Evolutionary conservation across 2,329 filamentous ascomycete genomes (phyloP).

Genomic region (Fusarium napiforme): DNA sequence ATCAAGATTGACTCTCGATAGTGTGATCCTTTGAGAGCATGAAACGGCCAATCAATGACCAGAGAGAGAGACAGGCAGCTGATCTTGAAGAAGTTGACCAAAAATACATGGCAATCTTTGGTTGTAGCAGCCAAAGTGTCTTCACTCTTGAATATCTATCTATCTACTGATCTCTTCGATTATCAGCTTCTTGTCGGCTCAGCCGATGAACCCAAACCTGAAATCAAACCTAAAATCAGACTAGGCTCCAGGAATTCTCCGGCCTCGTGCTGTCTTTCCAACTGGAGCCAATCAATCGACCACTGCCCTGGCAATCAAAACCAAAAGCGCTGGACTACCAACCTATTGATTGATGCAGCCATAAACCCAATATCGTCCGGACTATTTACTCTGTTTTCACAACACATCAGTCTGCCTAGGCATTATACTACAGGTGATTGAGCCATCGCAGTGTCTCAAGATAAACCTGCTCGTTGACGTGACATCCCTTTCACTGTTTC

Average conservation of each 20-base stretch:
- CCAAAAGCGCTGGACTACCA: not conserved
- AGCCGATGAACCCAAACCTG: slow-evolving; percentile 1
- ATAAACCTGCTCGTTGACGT: not conserved
- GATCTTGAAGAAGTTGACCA: too few species aligned
- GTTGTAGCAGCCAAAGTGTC: not conserved
- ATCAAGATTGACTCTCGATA: slow-evolving; percentile 1
- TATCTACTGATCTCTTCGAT: not conserved
- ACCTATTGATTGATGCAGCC: not conserved
- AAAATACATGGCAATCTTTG: not conserved
- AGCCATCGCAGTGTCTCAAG: not conserved
- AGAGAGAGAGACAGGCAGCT: not conserved
- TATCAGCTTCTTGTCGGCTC: not conserved
- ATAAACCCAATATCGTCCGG: too few species aligned
- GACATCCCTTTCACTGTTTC: not conserved
- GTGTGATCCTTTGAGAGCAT: not conserved
- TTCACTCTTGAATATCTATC: not conserved
- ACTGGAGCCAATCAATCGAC: not conserved
- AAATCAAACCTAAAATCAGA: not conserved
- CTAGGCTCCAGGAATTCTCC: not conserved
- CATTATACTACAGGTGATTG: not conserved
- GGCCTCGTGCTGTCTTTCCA: not conserved
- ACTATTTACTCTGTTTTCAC: not conserved
- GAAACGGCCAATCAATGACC: not conserved
- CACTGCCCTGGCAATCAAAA: not conserved
- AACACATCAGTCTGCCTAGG: not conserved